Percentiles rank a stretch among this genome's conserved stretches.
Evolutionary conservation across 1,284 basidiomycete species (phyloP).

Genomic region (Ustilago nuda): DNA sequence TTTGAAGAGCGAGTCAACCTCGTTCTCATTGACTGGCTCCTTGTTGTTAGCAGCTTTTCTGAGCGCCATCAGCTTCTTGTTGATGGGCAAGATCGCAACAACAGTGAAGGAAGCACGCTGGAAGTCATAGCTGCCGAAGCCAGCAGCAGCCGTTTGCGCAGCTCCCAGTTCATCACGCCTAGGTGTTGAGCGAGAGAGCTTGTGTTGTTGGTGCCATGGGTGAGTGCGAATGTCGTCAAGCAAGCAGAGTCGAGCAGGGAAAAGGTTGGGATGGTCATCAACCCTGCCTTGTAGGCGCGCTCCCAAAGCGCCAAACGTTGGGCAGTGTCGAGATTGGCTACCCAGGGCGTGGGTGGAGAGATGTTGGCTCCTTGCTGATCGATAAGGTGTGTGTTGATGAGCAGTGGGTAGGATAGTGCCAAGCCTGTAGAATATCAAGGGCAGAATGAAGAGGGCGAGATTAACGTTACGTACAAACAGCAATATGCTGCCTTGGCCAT

Average conservation of each 20-base stretch:
- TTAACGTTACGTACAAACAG: not conserved
- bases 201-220: slow-evolving; percentile 11
- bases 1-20: slow-evolving; percentile 19
- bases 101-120: slow-evolving; percentile 25
- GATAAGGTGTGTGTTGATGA: slow-evolving; percentile 36
- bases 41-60: slow-evolving; percentile 31
- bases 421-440: slow-evolving; percentile 13
- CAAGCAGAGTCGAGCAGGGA: slow-evolving; percentile 17
- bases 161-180: slow-evolving; percentile 17
- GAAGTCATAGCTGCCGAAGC: slow-evolving; percentile 25
- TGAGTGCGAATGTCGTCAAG: slow-evolving; percentile 19
- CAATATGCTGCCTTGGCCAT: not conserved
- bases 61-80: slow-evolving; percentile 30
- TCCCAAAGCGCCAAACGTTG: slow-evolving; percentile 45
- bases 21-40: slow-evolving; percentile 16
- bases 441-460: not conserved
- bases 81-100: slow-evolving; percentile 30
- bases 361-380: slow-evolving; percentile 39
- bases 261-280: slow-evolving; percentile 19
- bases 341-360: slow-evolving; percentile 17
- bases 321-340: slow-evolving; percentile 33
- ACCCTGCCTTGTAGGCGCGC: slow-evolving; percentile 30
- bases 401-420: slow-evolving; percentile 26
- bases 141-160: slow-evolving; percentile 22
- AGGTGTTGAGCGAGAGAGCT: slow-evolving; percentile 12